Base-by-base conservation (phyloP, 768 basidiomycete genomes). In the Harrya chromipes region DNA sequence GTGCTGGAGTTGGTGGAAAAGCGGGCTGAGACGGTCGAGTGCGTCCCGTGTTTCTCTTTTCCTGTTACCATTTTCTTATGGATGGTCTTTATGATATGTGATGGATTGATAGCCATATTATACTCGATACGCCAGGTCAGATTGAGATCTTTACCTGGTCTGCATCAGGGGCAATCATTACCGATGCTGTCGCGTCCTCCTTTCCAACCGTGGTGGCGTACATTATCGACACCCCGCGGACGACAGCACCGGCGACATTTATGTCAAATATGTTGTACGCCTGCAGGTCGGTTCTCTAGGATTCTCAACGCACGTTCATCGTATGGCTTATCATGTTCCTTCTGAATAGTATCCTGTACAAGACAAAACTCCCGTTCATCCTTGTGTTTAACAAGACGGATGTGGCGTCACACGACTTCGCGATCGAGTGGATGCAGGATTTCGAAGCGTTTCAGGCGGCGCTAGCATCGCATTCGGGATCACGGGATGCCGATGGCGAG, bases 131-230 rank as follows among this genome's bases (percentile, higher is more conserved):
- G 0, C 97, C 97, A 6, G 97, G 97, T 4, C 97, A 99, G 70
- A 99, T 99, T 61, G 97, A 99, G 71, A 99, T 98, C 57, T 99
- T 99, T 66, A 99, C 97, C 43, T 99, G 97, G 97, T 97, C 94
- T 0, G 97, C 97, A 2, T 97, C 94, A 40, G 97, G 97, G 5
- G 87, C 95, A 11, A 99, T 99, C 63, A 98, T 99, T 60, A 99
- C 97, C 36, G 94, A 98, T 64, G 91, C 97, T 16, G 77, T 99
- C 36, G 97, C 97, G 1, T 90, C 91, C 3, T 83, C 94, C 0
- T 74, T 98, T 49, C 97, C 97, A 6, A 87, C 97, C 2, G 91
- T 95, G 29, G 84, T 99, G 31, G 97, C 97, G 14, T 99, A 98
- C 64, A 81, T 99, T 53, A 92, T 99, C 58, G 97, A 99, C 69